A percentile compares a stretch with the other conserved stretches of the same genome.
Evolutionary conservation across 331 rosid genomes (phyloP).

Genomic region (Rhamnella rubrinervis): DNA sequence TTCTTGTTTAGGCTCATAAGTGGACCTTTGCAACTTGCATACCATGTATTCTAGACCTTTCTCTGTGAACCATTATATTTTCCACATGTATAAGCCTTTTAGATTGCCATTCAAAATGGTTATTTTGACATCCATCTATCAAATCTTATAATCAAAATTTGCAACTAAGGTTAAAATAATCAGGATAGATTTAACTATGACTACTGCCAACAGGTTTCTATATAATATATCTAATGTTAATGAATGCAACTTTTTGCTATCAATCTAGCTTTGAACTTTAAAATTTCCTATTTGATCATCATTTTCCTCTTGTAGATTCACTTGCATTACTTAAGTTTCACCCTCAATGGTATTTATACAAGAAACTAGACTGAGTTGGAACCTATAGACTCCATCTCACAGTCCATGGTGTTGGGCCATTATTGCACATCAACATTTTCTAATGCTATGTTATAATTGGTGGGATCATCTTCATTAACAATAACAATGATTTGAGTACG

Average conservation of each 20-base stretch:
- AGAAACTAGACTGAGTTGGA: background rate
- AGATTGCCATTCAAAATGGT: background rate
- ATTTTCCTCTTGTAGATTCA: background rate
- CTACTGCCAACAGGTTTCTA: background rate
- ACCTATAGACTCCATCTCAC: background rate
- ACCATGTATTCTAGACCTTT: background rate
- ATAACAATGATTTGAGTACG: too few relatives aligned
- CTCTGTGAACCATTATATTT: background rate
- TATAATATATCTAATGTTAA: background rate
- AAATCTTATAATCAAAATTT: background rate
- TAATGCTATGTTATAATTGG: background rate
- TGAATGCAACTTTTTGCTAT: background rate
- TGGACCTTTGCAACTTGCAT: background rate
- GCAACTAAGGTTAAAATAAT: background rate
- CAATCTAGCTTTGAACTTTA: background rate
- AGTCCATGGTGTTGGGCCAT: background rate
- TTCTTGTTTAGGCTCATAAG: background rate
- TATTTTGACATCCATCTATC: background rate
- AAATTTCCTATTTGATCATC: background rate
- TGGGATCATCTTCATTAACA: background rate
- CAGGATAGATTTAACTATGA: background rate
- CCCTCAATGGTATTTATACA: background rate
- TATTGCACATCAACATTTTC: background rate
- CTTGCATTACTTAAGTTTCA: background rate
- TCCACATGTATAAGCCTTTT: background rate